Evolutionary conservation across 2,329 filamentous ascomycete species (phyloP), one percentile per base, ranked within the genome.

Genomic region (Fusarium sp.): DNA sequence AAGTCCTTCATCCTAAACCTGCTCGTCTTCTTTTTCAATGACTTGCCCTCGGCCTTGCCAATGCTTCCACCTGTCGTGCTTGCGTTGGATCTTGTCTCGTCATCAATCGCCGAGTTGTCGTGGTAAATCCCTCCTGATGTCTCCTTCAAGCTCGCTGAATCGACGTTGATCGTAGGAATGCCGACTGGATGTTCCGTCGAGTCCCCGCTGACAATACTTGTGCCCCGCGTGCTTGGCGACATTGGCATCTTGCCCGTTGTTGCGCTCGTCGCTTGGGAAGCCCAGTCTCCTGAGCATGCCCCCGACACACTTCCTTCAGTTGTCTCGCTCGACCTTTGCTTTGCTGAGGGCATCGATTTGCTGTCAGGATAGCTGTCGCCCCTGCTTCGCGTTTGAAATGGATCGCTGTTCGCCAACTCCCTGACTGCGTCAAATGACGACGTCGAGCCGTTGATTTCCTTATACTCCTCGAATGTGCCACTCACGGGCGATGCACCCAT

Each of bases 161-260:
- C 83, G 29, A 85, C 78, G 24, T 83, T 83, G 67, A 80, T 74
- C 12, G 77, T 79, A 1, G 84, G 85, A 22, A 87, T 81, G 71
- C 85, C 85, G 40, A 81, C 78, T 5, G 85, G 84, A 20, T 85
- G 85, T 55, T 90, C 89, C 62, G 86, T 77, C 9, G 89, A 90
- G 49, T 90, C 88, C 63, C 86, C 85, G 80, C 90, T 92, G 73
- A 90, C 87, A 71, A 92, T 89, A 79, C 90, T 92, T 20, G 90
- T 92, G 42, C 90, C 90, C 77, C 90, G 86, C 4, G 90, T 92
- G 78, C 90, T 92, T 3, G 90, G 90, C 27, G 90, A 92, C 38
- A 91, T 81, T 5, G 90, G 89, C 87, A 91, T 87, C 80, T 90
- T 91, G 58, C 89, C 87, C 2, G 89, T 91, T 2, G 89, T 90